These are phyloP conservation scores for Globisporangium uncinulatum DNA, from an alignment of 352 stramenopile species.

Conservation along the genomic window DNA sequence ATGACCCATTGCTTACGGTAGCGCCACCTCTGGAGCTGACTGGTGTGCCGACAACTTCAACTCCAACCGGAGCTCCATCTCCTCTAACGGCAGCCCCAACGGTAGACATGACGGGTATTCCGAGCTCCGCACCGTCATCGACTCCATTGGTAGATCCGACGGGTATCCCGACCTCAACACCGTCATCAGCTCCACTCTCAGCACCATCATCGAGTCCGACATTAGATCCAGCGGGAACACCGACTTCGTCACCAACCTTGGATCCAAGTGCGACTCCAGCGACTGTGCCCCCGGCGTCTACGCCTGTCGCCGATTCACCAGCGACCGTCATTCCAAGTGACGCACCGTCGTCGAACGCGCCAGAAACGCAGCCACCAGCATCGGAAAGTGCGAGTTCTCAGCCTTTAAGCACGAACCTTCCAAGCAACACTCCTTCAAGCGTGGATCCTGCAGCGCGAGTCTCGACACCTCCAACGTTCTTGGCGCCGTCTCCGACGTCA, in stretches of 20 bases:
- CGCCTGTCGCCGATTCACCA: not conserved
- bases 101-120: not conserved
- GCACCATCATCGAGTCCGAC: not conserved
- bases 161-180: not conserved
- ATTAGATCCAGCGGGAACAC: no score
- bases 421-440: not conserved
- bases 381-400: not conserved
- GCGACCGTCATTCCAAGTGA: not conserved
- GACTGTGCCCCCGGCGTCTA: not conserved
- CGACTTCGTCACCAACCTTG: not conserved
- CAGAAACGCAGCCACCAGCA: not conserved
- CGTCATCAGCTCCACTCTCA: not conserved
- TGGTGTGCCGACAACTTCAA: not conserved
- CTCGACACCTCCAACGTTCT: not conserved
- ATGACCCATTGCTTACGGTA: not conserved
- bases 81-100: not conserved
- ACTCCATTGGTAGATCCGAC: slow-evolving; percentile 4
- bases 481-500: not conserved
- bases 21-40: not conserved
- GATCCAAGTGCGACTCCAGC: not conserved
- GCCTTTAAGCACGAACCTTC: not conserved
- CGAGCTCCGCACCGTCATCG: not conserved
- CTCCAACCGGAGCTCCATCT: not conserved
- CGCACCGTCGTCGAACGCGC: not conserved
- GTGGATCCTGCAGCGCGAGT: not conserved